Conservation (phyloP, 768 basidiomycete genomes). For the Mycena polygramma region DNA sequence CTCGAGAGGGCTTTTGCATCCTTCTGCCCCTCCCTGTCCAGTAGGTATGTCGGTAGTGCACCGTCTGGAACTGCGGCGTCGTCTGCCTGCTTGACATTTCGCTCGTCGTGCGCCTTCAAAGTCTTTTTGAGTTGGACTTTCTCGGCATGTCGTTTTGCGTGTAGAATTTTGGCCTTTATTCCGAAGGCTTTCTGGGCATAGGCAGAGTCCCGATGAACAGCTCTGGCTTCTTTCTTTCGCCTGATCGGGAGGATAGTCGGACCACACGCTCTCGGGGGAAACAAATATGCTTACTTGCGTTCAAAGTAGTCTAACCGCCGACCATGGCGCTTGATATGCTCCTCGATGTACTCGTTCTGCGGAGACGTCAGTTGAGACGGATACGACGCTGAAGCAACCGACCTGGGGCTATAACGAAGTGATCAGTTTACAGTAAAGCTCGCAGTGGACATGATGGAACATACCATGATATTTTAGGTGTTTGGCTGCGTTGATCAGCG, state of each 20-base stretch:
- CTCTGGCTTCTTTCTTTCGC: slow-evolving; percentile 86
- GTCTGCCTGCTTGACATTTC: slow-evolving; percentile 96
- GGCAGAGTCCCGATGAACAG: slow-evolving; percentile 82
- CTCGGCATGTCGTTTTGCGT: slow-evolving; percentile 95
- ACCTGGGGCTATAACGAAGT: slow-evolving; percentile 34
- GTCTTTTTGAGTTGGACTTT: slow-evolving; percentile 99
- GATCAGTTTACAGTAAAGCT: not conserved
- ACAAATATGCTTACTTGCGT: slow-evolving; percentile 70
- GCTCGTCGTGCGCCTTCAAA: slow-evolving; percentile 99
- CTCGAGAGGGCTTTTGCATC: slow-evolving; percentile 96
- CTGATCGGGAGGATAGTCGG: slow-evolving; percentile 51
- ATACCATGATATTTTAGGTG: slow-evolving; percentile 55
- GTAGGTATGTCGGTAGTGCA: slow-evolving; percentile 94
- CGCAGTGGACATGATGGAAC: slow-evolving; percentile 32
- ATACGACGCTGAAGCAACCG: not conserved
- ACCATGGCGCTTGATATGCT: slow-evolving; percentile 97
- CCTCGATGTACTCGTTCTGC: slow-evolving; percentile 99
- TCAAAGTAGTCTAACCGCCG: slow-evolving; percentile 96
- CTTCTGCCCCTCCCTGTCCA: slow-evolving; percentile 98
- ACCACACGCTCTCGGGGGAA: not conserved
- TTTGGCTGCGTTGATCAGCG: slow-evolving; percentile 4
- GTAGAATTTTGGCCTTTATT: slow-evolving; percentile 97
- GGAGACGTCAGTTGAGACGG: not conserved
- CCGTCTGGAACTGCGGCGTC: slow-evolving; percentile 86
- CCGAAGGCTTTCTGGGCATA: slow-evolving; percentile 95